Evolutionary conservation across 345 rosid species (phyloP), one percentile per base, ranked within the genome.

Genomic region (Theobroma cacao): DNA sequence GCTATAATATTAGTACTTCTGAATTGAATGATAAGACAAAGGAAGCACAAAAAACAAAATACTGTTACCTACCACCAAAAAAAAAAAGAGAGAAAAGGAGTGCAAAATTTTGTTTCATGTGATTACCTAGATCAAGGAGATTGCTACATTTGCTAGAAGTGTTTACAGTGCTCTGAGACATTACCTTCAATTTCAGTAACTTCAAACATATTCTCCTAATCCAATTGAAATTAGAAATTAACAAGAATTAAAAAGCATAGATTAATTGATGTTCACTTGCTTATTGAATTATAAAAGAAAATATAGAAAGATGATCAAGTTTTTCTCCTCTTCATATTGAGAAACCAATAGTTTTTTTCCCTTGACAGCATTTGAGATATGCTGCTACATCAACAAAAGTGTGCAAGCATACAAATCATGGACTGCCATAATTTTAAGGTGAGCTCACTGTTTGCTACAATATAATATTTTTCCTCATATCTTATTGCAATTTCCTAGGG

Each of bases 181-280:
- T 91, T 72, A 82, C 84, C 86, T 94, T 97, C 93, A 92, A 85
- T 52, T 90, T 79, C 67, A 90, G 87, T 96, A 94, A 87, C 91
- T 91, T 92, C 88, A 86, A 52, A 28, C 91, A 91, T 84, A 90
- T 92, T 79, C 86, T 92, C 84, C 91, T 86, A 94, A 79, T 92
- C 96, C 7, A 87, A 63, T 96, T 94, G 86, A 64, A 86, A 85
- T 24, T 43, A 59, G 14, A 70, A 22, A 62, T 20, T 26, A 79
- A 24, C n/a, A n/a, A n/a, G n/a, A n/a, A n/a, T n/a, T n/a, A n/a
- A n/a, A n/a, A n/a, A n/a, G n/a, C n/a, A n/a, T n/a, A n/a, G n/a
- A n/a, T n/a, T 7, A 72, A 76, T 7, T 22, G 12, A n/a, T 40
- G 7, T 40, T 40, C 10, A 40, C 1, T 40, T 40, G 43, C 43